Evolutionary conservation across 441 rosid species (phyloP), one percentile per base, ranked within the genome.

Genomic region (Euphorbia schlechtendalii): DNA sequence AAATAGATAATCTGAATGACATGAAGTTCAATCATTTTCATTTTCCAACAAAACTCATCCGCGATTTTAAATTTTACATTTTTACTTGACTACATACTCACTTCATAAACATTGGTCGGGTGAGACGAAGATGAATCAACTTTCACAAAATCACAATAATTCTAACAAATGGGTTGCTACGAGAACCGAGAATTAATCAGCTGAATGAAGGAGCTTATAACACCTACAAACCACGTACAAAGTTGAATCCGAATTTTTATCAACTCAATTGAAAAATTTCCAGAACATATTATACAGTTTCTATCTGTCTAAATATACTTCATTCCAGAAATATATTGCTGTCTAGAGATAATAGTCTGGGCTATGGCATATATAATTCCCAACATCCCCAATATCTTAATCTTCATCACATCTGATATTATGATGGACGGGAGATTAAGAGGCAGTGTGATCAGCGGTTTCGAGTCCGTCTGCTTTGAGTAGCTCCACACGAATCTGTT

Each of bases 311-410:
- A 94, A 79, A 94, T 94, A 74, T 87, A 94, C 75, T 87, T 91
- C 82, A 91, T 62, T 65, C 99, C 99, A 40, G 90, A 86, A 70
- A 89, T 84, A 74, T 91, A 83, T 59, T 91, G 99, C 71, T 94
- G 99, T 84, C 99, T 91, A 76, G 96, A 91, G 64, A 91, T 82
- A 69, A 91, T 71, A 82, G 83, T 89, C 76, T 91, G 96, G 53
- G 84, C 86, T 56, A 85, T 63, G 52, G 96, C 77, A 78, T 91
- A 94, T 73, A 91, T 79, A 62, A 89, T 83, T 27, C 99, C 99
- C 69, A 94, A 76, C 38, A 79, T 36, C 48, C 99, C 99, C 77
- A 87, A 74, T 73, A 94, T 70, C 84, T 80, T 85, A 61, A 91
- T 80, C 94, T 91, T 90, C 46, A 77, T 75, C 78, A 91, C 80